Evolutionary conservation across 83 land plant genomes (phyloP), one percentile per base, ranked within the genome.

Genomic region (Larix sibirica): DNA sequence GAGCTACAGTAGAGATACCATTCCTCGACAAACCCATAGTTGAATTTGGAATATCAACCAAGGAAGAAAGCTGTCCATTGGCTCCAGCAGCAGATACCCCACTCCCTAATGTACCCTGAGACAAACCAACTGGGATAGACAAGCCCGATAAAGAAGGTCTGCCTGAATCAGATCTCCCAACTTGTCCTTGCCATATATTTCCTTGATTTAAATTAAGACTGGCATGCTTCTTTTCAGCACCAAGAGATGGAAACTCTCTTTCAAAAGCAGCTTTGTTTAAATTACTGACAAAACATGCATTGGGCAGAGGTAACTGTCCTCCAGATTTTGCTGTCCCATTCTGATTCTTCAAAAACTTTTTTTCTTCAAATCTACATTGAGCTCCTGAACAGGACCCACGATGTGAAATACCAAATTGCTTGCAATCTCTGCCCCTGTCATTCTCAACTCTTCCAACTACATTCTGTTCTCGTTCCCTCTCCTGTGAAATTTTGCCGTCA

Each of bases 241-340:
- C 92, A 56, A 93, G 90, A 2, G 90, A 88, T 26, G 95, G 95
- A 58, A 93, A 93, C 54, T 91, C 87, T 31, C 87, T 86, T 31
- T 93, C 95, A 88, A 91, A 91, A 1, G 84, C 70, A 66, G 74
- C 74, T 80, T 89, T 91, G n/a, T 80, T 77, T 58, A 82, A 74
- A 76, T 62, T 58, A 74, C 62, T 38, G 23, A 17, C 67, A 70
- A 40, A 62, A 70, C 70, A 38, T 23, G 12, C 50, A 71, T 71
- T 20, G 50, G 76, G n/a, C 6, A 20, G 50, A n/a, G n/a, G 33
- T 71, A 17, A 68, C 38, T 68, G 40, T 68, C 18, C 20, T 68
- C n/a, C 73, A 68, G 40, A 68, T 31, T 68, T 38, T 18, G 36
- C 36, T 68, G 42, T 5, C 0, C 10, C 76, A 40, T 71, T 40